Conservation (phyloP, 1,139 yeast genomes). For the Protomyces inundatus region DNA sequence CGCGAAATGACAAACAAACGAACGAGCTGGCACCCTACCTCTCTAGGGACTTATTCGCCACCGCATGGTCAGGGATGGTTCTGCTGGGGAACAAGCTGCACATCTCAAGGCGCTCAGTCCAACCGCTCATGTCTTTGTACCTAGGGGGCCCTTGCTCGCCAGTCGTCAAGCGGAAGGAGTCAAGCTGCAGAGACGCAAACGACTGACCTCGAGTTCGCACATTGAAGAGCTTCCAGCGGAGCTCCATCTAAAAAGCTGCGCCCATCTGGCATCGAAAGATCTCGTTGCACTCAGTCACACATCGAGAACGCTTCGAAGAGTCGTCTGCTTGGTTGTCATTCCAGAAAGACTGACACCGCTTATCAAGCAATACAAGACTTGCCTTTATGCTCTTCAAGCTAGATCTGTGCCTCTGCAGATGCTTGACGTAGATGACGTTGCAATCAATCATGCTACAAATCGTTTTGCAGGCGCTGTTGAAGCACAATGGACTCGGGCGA, state of each 20-base stretch:
- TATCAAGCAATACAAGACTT: constrained; percentile 1
- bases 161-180: too few species aligned
- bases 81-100: too few species aligned
- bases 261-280: not conserved
- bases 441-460: not conserved
- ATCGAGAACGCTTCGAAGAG: not conserved
- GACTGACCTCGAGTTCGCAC: not conserved
- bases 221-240: not conserved
- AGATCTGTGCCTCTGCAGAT: constrained; percentile 1
- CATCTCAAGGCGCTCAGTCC: too few species aligned
- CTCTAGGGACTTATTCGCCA: too few species aligned
- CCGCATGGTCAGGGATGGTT: too few species aligned
- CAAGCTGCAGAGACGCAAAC: too few species aligned
- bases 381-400: not conserved
- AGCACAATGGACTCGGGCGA: constrained; percentile 5
- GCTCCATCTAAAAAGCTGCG: not conserved
- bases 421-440: not conserved
- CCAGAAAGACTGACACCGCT: not conserved
- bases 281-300: not conserved
- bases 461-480: not conserved
- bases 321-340: not conserved
- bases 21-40: too few species aligned
- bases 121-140: too few species aligned
- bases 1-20: too few species aligned
- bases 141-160: too few species aligned